Evolutionary conservation across 805 yeast genomes (phyloP).

Genomic region (Ogataea haglerorum): DNA sequence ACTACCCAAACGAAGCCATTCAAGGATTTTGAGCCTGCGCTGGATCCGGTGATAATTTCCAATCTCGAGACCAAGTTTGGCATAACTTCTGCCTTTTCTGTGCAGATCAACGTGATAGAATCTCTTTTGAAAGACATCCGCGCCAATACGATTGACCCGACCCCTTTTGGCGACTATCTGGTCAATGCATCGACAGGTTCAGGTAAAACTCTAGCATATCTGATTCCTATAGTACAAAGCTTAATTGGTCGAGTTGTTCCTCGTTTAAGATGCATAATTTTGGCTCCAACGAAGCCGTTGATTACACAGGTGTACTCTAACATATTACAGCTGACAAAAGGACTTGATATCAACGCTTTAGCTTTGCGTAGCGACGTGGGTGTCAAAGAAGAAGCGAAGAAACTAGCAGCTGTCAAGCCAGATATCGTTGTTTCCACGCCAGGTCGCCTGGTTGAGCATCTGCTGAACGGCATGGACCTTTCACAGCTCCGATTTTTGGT

Average conservation of each 20-base stretch:
- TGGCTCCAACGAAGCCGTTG: constrained; percentile 90
- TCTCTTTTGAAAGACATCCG: constrained; percentile 42
- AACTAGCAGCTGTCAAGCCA: constrained; percentile 44
- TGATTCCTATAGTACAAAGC: constrained; percentile 75
- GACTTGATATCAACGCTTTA: constrained; percentile 62
- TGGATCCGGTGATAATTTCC: constrained; percentile 40
- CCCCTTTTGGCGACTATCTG: constrained; percentile 66
- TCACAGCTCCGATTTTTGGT: constrained; percentile 57
- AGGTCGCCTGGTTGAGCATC: constrained; percentile 79
- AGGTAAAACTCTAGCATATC: constrained; percentile 90
- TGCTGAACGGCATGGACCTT: constrained; percentile 44
- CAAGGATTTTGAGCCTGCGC: constrained; percentile 37
- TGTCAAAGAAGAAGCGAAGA: constrained; percentile 58
- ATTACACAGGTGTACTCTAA: constrained; percentile 76
- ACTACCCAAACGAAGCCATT: constrained; percentile 49
- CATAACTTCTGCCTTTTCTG: constrained; percentile 64
- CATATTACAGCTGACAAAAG: constrained; percentile 55
- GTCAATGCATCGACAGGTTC: constrained; percentile 96
- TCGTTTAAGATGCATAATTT: constrained; percentile 64
- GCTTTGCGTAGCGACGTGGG: constrained; percentile 55
- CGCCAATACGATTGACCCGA: constrained; percentile 43
- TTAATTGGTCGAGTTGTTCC: constrained; percentile 65
- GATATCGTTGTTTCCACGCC: constrained; percentile 74
- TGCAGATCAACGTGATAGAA: constrained; percentile 68
- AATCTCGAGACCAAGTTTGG: constrained; percentile 46